A percentile compares a stretch with the other conserved stretches of the same genome.
Evolutionary conservation across 2,329 filamentous ascomycete genomes (phyloP).

Genomic region (Ophiocordyceps polyrhachis-furcata): DNA sequence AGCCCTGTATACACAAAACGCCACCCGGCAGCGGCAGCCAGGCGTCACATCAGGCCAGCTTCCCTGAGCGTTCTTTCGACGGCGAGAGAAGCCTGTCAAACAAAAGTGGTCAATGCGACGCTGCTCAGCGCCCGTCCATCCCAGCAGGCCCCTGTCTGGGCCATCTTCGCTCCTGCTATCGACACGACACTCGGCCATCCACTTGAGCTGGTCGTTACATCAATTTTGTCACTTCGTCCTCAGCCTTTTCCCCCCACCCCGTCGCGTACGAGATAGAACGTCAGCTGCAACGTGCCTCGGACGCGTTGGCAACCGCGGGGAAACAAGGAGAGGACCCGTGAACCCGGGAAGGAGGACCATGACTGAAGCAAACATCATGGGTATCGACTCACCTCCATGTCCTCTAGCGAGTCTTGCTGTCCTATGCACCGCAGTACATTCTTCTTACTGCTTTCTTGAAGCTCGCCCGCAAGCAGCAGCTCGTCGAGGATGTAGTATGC

Average conservation of each 20-base stretch:
- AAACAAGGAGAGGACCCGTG: conserved; percentile 2
- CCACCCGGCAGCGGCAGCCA: conserved; percentile 1
- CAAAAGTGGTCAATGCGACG: conserved; percentile 10
- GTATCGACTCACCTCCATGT: conserved; percentile 77
- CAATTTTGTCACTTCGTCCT: conserved; percentile 80
- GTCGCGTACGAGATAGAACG: conserved; percentile 5
- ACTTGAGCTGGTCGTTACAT: conserved; percentile 37
- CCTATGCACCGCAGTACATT: conserved; percentile 91
- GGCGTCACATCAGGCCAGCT: conserved; percentile 10
- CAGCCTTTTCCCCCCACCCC: conserved; percentile 38
- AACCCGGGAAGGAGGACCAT: background rate
- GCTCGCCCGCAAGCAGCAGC: conserved; percentile 80
- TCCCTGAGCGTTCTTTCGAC: conserved; percentile 11
- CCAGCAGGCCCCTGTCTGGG: background rate
- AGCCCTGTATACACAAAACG: background rate
- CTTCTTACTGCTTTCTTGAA: conserved; percentile 99
- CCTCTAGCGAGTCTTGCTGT: conserved; percentile 92
- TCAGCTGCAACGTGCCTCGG: conserved; percentile 11
- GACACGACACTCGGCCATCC: background rate
- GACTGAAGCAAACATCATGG: background rate
- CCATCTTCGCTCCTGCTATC: background rate
- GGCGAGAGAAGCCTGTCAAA: conserved; percentile 10
- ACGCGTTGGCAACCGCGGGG: conserved; percentile 4
- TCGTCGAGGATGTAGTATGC: conserved; percentile 99
- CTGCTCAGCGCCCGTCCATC: background rate